These are phyloP conservation scores for Sextonia rubra DNA, from an alignment of 164 flowering plant genomes.

Conservation along the genomic window DNA sequence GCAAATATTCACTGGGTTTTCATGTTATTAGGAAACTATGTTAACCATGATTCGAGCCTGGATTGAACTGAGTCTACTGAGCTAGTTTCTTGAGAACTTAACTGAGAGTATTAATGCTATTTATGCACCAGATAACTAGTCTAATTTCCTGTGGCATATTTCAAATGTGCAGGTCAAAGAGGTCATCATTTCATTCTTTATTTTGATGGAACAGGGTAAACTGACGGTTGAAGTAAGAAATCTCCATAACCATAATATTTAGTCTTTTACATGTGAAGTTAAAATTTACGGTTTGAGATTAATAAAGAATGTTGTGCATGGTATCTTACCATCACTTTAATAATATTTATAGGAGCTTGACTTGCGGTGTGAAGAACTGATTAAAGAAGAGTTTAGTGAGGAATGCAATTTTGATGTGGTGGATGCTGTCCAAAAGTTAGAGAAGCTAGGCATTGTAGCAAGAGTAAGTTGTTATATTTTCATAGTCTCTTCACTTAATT, in stretches of 20 bases:
- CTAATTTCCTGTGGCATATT: not conserved
- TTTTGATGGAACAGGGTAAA: conserved; percentile 80
- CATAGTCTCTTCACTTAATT: not conserved
- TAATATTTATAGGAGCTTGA: conserved; percentile 50
- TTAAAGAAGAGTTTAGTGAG: conserved; percentile 62
- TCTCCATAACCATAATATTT: not conserved
- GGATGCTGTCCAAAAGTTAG: conserved; percentile 81
- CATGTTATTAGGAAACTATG: not conserved
- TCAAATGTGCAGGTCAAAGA: conserved; percentile 61
- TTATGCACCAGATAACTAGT: not conserved
- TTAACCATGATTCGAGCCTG: not conserved
- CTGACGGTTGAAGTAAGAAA: conserved; percentile 45
- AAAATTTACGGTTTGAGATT: not conserved
- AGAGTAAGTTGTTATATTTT: conserved; percentile 48
- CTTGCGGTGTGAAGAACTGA: conserved; percentile 57
- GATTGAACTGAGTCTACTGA: not conserved
- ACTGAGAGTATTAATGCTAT: too few species aligned
- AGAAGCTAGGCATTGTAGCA: conserved; percentile 76
- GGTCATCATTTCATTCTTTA: conserved; percentile 62
- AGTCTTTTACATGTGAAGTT: not conserved
- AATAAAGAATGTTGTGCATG: not conserved
- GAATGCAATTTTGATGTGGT: conserved; percentile 79
- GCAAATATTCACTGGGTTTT: not conserved
- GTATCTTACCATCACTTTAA: not conserved
- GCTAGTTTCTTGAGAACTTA: not conserved